Conservation (phyloP, 225 moss, liverwort and hornwort genomes). For the Marchantia polymorpha region DNA sequence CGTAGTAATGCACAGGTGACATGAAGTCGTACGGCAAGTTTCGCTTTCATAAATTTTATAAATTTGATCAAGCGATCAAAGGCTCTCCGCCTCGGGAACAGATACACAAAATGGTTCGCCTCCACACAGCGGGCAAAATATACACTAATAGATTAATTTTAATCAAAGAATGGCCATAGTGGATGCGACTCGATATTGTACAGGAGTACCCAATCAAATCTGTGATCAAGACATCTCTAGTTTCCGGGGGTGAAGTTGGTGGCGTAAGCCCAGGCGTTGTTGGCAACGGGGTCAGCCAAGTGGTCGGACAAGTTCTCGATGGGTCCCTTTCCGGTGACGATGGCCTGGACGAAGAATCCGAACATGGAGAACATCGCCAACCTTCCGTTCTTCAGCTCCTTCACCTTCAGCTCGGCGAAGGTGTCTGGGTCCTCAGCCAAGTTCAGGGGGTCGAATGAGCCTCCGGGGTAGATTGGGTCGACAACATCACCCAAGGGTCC, state of each 20-base stretch:
- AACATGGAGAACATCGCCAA: conserved; percentile 42
- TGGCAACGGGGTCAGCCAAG: conserved; percentile 32
- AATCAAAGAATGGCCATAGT: too few relatives aligned
- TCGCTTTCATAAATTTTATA: too few relatives aligned
- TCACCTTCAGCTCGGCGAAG: conserved; percentile 49
- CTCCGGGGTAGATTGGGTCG: conserved; percentile 44
- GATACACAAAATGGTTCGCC: too few relatives aligned
- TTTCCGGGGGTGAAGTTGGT: conserved; percentile 15
- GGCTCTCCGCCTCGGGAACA: too few relatives aligned
- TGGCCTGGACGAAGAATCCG: conserved; percentile 44
- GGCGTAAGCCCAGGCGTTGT: conserved; percentile 16
- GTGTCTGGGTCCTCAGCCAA: conserved; percentile 49
- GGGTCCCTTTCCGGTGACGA: conserved; percentile 42
- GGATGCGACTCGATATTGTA: too few relatives aligned
- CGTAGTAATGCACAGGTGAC: too few relatives aligned
- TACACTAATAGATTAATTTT: too few relatives aligned
- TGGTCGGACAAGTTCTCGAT: conserved; percentile 41
- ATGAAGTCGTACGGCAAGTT: too few relatives aligned
- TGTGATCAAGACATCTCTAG: too few relatives aligned
- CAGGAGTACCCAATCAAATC: too few relatives aligned
- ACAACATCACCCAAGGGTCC: conserved; percentile 37
- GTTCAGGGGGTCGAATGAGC: conserved; percentile 38
- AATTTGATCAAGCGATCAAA: too few relatives aligned
- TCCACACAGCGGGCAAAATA: too few relatives aligned
- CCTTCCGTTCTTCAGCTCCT: conserved; percentile 47